Conservation (phyloP, 805 yeast species). For the Schwanniomyces pseudopolymorphus region DNA sequence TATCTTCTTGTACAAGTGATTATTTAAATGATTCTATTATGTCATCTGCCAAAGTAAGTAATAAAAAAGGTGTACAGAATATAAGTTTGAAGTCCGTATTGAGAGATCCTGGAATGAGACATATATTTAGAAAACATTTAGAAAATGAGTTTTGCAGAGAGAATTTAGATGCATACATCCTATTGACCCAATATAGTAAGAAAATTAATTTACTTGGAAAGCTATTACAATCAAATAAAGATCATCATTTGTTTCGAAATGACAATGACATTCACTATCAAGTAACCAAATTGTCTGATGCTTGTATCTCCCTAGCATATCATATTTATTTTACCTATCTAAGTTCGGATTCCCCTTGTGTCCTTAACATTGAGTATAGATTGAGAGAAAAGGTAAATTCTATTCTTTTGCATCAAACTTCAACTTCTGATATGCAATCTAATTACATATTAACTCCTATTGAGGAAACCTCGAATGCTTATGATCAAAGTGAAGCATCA, state of each 20-base stretch:
- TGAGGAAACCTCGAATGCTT: background rate
- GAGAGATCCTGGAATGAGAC: constrained; percentile 73
- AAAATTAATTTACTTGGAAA: constrained; percentile 45
- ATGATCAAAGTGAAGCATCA: background rate
- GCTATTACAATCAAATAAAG: constrained; percentile 22
- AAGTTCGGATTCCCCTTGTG: constrained; percentile 64
- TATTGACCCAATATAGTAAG: constrained; percentile 52
- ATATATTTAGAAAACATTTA: constrained; percentile 65
- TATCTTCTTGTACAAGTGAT: background rate
- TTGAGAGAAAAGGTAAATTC: constrained; percentile 44
- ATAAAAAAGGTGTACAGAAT: background rate
- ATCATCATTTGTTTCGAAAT: background rate
- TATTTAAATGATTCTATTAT: constrained; percentile 1
- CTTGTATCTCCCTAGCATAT: constrained; percentile 61
- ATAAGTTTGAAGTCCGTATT: constrained; percentile 43
- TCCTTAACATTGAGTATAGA: constrained; percentile 63
- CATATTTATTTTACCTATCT: constrained; percentile 66
- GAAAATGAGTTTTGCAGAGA: constrained; percentile 68
- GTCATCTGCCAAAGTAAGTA: background rate
- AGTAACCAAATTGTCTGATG: constrained; percentile 38
- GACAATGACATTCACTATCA: constrained; percentile 1
- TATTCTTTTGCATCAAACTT: constrained; percentile 11
- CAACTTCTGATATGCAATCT: background rate
- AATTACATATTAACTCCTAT: background rate
- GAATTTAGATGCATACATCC: constrained; percentile 69